Conservation (phyloP, 768 basidiomycete species). For the Tephrocybe sp. region DNA sequence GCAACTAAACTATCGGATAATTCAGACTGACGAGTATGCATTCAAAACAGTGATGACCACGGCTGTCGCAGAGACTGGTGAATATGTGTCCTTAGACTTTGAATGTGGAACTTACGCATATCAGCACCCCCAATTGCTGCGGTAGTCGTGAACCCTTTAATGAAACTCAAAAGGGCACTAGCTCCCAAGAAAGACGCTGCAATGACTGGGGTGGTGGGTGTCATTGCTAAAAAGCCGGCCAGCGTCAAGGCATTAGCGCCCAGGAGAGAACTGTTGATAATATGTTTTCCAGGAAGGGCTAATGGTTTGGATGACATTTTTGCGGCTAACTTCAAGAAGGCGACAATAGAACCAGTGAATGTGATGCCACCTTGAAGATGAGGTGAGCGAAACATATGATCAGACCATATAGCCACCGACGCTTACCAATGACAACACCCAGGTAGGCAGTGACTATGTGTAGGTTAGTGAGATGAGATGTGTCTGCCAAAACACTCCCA, state of each 20-base stretch:
- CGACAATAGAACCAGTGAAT: slow-evolving; percentile 88
- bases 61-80: slow-evolving; percentile 40
- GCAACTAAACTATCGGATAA: too few species aligned
- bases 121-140: slow-evolving; percentile 93
- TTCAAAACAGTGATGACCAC: slow-evolving; percentile 91
- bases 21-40: slow-evolving; percentile 72
- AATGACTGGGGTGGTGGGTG: slow-evolving; percentile 67
- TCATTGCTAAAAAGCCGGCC: slow-evolving; percentile 74
- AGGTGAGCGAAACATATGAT: background rate
- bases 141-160: slow-evolving; percentile 85
- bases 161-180: slow-evolving; percentile 76
- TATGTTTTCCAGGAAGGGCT: slow-evolving; percentile 72
- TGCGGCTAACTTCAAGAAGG: slow-evolving; percentile 85
- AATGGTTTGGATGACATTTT: slow-evolving; percentile 77
- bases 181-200: slow-evolving; percentile 79
- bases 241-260: slow-evolving; percentile 71
- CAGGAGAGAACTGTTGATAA: slow-evolving; percentile 72
- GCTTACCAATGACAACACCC: slow-evolving; percentile 74
- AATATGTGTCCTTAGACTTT: slow-evolving; percentile 7
- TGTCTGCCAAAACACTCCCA: slow-evolving; percentile 74
- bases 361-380: slow-evolving; percentile 65
- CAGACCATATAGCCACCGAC: too few species aligned
- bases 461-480: slow-evolving; percentile 65
- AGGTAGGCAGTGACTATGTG: slow-evolving; percentile 87
- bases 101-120: slow-evolving; percentile 68